Evolutionary conservation across 371 early-diverging fungal species (phyloP), one percentile per base, ranked within the genome.

Genomic region (Entomophthora muscae): DNA sequence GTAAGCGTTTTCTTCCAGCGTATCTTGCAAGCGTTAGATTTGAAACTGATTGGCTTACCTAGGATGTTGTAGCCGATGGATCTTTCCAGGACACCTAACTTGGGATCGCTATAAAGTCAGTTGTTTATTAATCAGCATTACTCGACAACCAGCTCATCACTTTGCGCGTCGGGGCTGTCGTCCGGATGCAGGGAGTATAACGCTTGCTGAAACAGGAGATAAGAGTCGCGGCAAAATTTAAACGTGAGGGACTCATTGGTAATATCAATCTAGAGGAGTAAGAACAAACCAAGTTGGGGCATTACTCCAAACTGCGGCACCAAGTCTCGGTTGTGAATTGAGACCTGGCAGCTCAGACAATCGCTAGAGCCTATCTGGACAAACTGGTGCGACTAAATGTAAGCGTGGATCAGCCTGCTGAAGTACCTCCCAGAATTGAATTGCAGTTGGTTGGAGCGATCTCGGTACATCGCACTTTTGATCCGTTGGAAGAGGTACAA

Each of bases 1-100:
- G 66, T 83, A 84, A 12, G 84, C 83, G 27, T 75, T 71, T 55
- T 82, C 81, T 65, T 84, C 84, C 17, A 84, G 51, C 33, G 79
- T 79, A 12, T 77, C 76, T 64, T 76, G 63, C 5, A 13, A n/a
- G 23, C 27, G 21, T 56, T 63, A 22, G 21, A 26, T 3, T 24
- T 12, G 56, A n/a, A 10, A 22, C 3, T 7, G 56, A 24, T 55
- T 3, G 56, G 56, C 7, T 3, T 24, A 27, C 27, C 24, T 23
- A 22, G 56, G 56, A 27, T 24, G 27, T 22, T 27, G 21, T 24
- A 24, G 56, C 10, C 12, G 22, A 27, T 55, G 56, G 56, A 55
- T 3, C 56, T 3, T 13, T 24, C 24, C 56, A 55, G 10, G 21
- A 24, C 56, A 10, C 24, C 27, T 27, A 55, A 23, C 27, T 24